Conservation (phyloP, 192 early-diverging fungal genomes). For the Phycomyces nitens region DNA sequence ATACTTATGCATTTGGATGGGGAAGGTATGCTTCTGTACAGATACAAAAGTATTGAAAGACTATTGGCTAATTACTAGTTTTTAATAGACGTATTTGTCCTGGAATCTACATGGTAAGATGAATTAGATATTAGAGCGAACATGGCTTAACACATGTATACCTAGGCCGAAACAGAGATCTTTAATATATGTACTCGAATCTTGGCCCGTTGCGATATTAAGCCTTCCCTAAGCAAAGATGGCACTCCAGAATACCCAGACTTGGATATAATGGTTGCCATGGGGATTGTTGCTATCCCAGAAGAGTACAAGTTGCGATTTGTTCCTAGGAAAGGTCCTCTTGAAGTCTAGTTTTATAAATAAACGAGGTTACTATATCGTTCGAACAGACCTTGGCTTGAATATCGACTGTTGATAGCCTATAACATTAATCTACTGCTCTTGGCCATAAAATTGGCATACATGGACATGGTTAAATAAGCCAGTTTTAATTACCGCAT, state of each 20-base stretch:
- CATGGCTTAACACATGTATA: too few species aligned
- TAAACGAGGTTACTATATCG: too few species aligned
- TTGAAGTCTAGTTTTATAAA: background rate
- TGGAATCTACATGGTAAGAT: background rate
- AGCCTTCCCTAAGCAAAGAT: background rate
- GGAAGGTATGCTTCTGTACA: slow-evolving; percentile 12
- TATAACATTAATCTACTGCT: too few species aligned
- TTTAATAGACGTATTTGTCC: background rate
- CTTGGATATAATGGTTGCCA: background rate
- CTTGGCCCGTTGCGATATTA: slow-evolving; percentile 6
- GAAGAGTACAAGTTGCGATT: slow-evolving; percentile 2
- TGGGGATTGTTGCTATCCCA: background rate
- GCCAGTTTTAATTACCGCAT: too few species aligned
- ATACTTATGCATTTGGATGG: slow-evolving; percentile 21
- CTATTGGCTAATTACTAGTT: too few species aligned
- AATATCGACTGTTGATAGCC: too few species aligned
- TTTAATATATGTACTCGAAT: slow-evolving; percentile 6
- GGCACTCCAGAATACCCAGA: slow-evolving; percentile 2
- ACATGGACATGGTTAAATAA: too few species aligned
- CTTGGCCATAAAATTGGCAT: too few species aligned
- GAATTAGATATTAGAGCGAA: too few species aligned
- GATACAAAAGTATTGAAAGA: background rate
- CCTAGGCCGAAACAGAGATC: slow-evolving; percentile 4
- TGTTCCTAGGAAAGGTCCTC: slow-evolving; percentile 1
- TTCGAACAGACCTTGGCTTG: too few species aligned